Evolutionary conservation across 73 alveolate genomes (phyloP).

Genomic region (Blepharisma stoltei): DNA sequence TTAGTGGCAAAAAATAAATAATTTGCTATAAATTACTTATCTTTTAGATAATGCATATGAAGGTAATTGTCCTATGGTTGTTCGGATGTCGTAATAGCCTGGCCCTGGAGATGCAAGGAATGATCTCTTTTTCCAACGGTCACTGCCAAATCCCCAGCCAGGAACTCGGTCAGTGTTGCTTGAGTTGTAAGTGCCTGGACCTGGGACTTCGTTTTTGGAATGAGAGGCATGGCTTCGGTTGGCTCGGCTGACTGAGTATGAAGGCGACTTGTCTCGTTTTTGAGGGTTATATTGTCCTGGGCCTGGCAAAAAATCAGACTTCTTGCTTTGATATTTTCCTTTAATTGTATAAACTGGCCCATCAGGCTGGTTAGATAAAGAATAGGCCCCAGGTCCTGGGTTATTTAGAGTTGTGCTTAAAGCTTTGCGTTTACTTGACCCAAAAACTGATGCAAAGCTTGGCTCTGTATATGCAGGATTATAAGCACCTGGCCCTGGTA

Average conservation of each 20-base stretch:
- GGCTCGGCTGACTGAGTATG: neutral
- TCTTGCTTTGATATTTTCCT: neutral
- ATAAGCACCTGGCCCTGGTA: slow-evolving; percentile 29
- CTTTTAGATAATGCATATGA: neutral
- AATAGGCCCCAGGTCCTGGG: slow-evolving; percentile 17
- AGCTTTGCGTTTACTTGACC: neutral
- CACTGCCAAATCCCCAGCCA: neutral
- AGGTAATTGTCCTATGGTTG: too few species aligned
- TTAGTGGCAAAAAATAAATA: slow-evolving; percentile 25
- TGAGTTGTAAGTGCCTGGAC: neutral
- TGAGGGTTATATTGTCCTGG: slow-evolving; percentile 11
- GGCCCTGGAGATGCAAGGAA: slow-evolving; percentile 45
- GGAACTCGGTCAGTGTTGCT: neutral
- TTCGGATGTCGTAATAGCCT: slow-evolving; percentile 32
- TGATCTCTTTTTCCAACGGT: slow-evolving; percentile 24
- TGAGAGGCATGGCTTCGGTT: neutral
- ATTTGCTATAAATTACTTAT: neutral
- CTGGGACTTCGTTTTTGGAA: neutral
- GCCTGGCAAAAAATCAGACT: neutral
- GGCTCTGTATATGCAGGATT: neutral
- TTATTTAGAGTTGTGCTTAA: neutral
- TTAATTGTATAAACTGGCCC: neutral
- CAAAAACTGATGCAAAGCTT: neutral
- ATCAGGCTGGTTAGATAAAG: neutral
- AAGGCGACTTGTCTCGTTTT: neutral